phyloP scores from a whole-genome alignment of 2,329 filamentous ascomycete genomes.

The Pezicula carpinea region DNA sequence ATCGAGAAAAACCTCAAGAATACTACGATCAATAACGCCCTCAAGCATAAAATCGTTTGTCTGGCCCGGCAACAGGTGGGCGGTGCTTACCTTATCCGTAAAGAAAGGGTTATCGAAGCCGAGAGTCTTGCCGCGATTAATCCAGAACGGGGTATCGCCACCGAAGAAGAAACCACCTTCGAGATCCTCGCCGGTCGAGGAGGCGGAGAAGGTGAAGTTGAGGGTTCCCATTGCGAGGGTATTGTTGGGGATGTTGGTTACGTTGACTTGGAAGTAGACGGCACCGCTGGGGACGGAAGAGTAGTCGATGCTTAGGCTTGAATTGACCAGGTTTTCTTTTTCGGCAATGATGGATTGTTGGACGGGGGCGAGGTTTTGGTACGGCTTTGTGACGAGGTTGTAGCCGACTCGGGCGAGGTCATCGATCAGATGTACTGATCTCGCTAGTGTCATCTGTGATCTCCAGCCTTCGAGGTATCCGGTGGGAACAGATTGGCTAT shows the following conservation, averaged over 20 bases:
- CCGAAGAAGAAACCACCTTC: slow-evolving; percentile 44
- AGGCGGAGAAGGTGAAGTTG: slow-evolving; percentile 49
- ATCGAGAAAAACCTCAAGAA: slow-evolving; percentile 52
- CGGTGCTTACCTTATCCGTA: slow-evolving; percentile 45
- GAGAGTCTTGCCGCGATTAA: slow-evolving; percentile 43
- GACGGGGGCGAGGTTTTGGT: slow-evolving; percentile 33
- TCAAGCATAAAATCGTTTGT: slow-evolving; percentile 30
- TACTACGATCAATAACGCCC: slow-evolving; percentile 47
- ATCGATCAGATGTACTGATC: slow-evolving; percentile 45
- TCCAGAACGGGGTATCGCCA: slow-evolving; percentile 44
- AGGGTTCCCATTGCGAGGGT: slow-evolving; percentile 28
- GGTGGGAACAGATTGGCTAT: slow-evolving; percentile 49
- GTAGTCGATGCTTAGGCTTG: slow-evolving; percentile 45
- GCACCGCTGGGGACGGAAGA: slow-evolving; percentile 43
- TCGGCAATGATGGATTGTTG: slow-evolving; percentile 40
- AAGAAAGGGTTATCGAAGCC: slow-evolving; percentile 49
- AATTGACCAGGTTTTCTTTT: slow-evolving; percentile 41
- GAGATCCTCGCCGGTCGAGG: slow-evolving; percentile 42
- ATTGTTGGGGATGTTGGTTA: slow-evolving; percentile 35
- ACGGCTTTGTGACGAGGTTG: slow-evolving; percentile 27
- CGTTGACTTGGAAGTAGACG: slow-evolving; percentile 49
- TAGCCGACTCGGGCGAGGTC: slow-evolving; percentile 46
- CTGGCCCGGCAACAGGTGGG: slow-evolving; percentile 12
- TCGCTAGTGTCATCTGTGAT: slow-evolving; percentile 46
- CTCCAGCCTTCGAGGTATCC: slow-evolving; percentile 48